Percentiles rank a stretch among this genome's conserved stretches.
Conservation (phyloP, 164 flowering plant genomes). For the Vitis amurensis region DNA sequence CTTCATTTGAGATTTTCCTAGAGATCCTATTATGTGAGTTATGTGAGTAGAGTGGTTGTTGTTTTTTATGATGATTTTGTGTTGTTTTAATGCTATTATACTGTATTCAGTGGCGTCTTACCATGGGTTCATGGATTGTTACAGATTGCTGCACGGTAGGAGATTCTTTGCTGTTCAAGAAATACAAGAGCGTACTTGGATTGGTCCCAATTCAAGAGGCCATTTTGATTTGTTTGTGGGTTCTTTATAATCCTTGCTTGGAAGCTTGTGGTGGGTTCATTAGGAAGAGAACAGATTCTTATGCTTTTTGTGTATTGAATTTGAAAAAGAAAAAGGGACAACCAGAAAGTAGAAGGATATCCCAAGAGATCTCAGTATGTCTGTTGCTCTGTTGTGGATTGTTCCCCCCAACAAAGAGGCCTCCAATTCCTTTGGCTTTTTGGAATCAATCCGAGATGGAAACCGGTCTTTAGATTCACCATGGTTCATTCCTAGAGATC, state of each 20-base stretch:
- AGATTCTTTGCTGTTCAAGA: no score
- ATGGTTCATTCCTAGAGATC: constrained; percentile 14
- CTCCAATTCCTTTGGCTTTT: constrained; percentile 31
- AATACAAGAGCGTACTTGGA: no score
- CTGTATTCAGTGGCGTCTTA: no score
- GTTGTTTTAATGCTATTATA: no score
- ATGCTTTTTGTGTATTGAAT: constrained; percentile 1
- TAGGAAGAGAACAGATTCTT: neutral
- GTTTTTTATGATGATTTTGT: neutral
- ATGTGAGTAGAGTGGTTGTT: neutral
- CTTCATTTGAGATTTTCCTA: no score
- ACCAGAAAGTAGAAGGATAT: neutral
- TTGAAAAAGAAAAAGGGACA: neutral
- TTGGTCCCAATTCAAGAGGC: no score
- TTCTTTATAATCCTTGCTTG: neutral
- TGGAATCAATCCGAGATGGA: constrained; percentile 33
- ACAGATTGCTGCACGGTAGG: no score
- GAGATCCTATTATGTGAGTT: no score
- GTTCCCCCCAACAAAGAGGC: constrained; percentile 38
- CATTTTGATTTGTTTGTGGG: neutral
- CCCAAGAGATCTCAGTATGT: constrained; percentile 24
- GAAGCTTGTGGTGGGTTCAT: neutral
- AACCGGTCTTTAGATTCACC: constrained; percentile 22
- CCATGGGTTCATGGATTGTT: no score
- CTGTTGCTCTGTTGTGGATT: constrained; percentile 44